Base-by-base conservation (phyloP, 495 filamentous ascomycete genomes). In the Aspergillus nidulans region DNA sequence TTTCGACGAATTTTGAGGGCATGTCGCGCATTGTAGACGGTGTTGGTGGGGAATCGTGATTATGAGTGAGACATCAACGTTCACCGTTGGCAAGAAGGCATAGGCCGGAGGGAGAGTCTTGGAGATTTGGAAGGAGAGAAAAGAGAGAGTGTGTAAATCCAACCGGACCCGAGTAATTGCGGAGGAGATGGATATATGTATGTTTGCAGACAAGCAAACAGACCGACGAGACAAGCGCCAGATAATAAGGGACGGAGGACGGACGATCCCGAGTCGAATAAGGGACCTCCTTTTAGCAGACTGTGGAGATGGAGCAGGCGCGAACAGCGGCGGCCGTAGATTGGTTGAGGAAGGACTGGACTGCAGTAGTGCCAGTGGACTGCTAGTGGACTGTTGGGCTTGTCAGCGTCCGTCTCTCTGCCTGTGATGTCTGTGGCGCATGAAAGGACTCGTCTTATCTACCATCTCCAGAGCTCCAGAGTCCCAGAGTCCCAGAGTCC, bases 1-100 rank as follows among this genome's bases (percentile, higher is more conserved):
- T 73, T 64, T 76, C 74, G 61, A 77, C 67, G 60, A 76, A 76
- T 58, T 66, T 73, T 57, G 74, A 77, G 1, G 73, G 66, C 52
- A 70, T 74, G 56, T 71, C 71, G 50, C 63, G 73, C 73, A 76
- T 76, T 66, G 53, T 23, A n/a, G n/a, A 10, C 16, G 23, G 39
- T 24, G 26, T 25, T 8, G 32, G 19, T 49, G 4, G 28, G 9
- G 6, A 13, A 30, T 49, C 10, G 23, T 43, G 41, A 19, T 13
- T 16, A 16, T 39, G 46, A 32, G 46, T 1, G 12, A 49, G 46
- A 30, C 44, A 40, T 42, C 38, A 48, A 32, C 30, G 32, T 13
- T 46, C 34, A 28, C 26, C 6, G 13, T 36, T 21, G 49, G 36
- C 20, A 42, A 20, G 36, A 52, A 15, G 49, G 13, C 7, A 20